A percentile compares a stretch with the other conserved stretches of the same genome.
phyloP scores from a whole-genome alignment of 2,329 filamentous ascomycete species.

The Fusarium papillatum region DNA sequence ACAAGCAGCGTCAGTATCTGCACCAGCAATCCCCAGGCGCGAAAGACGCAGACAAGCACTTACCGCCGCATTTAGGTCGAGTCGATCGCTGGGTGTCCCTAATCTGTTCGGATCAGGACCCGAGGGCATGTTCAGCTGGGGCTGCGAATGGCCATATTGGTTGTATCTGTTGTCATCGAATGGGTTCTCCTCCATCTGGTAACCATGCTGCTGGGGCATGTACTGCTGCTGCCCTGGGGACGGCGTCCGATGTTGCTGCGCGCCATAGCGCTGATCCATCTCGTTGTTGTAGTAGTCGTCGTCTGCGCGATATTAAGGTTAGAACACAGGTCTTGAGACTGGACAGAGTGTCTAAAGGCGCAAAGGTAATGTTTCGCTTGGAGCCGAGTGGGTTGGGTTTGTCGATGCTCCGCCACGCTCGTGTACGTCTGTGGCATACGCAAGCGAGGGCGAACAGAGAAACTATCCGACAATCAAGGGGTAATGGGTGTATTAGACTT shows the following conservation, averaged over 20 bases:
- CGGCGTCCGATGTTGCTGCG: slow-evolving; percentile 70
- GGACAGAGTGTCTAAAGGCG: slow-evolving; percentile 8
- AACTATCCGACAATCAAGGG: slow-evolving; percentile 33
- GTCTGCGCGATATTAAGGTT: slow-evolving; percentile 54
- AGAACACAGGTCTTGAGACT: slow-evolving; percentile 27
- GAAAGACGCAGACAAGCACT: slow-evolving; percentile 51
- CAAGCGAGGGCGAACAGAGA: slow-evolving; percentile 35
- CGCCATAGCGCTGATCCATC: slow-evolving; percentile 61
- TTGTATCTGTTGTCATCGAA: slow-evolving; percentile 80
- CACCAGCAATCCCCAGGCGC: not conserved
- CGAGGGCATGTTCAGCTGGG: slow-evolving; percentile 47
- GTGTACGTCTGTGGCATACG: slow-evolving; percentile 28
- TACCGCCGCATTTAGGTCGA: slow-evolving; percentile 89
- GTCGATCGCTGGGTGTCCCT: slow-evolving; percentile 77
- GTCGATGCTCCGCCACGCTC: slow-evolving; percentile 28
- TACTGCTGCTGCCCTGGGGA: slow-evolving; percentile 74
- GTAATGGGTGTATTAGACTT: slow-evolving; percentile 54
- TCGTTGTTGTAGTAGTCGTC: slow-evolving; percentile 72
- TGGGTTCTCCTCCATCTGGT: slow-evolving; percentile 84
- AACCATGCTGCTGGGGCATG: slow-evolving; percentile 78
- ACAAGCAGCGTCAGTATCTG: slow-evolving; percentile 15
- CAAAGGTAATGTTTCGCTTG: slow-evolving; percentile 13
- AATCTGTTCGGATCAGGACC: slow-evolving; percentile 51
- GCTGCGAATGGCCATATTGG: slow-evolving; percentile 45
- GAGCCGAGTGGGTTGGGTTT: slow-evolving; percentile 13